Evolutionary conservation across 106 monocot species (phyloP).

Genomic region (Platanthera guangdongensis): DNA sequence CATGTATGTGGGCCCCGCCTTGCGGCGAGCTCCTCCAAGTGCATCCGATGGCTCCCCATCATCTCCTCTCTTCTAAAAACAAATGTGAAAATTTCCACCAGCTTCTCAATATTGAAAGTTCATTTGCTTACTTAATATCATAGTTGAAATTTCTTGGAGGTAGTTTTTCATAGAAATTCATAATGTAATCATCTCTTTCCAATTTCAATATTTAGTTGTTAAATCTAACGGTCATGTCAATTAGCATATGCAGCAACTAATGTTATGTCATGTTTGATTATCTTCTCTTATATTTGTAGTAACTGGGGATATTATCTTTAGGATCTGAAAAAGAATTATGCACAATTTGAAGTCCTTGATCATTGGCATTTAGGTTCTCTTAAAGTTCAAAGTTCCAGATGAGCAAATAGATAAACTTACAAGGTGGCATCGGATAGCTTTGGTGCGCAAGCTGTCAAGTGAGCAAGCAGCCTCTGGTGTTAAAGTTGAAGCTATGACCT

Average conservation of each 20-base stretch:
- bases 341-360: background rate
- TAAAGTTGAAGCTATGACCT: constrained; percentile 65
- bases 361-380: constrained; percentile 47
- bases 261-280: background rate
- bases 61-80: too few relatives aligned
- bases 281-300: background rate
- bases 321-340: background rate
- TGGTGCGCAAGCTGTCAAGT: constrained; percentile 92
- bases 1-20: too few relatives aligned
- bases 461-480: constrained; percentile 87
- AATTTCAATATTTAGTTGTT: background rate
- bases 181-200: background rate
- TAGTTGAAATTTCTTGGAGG: background rate
- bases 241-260: background rate
- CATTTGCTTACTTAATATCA: background rate
- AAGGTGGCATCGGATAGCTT: constrained; percentile 94
- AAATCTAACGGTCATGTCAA: background rate
- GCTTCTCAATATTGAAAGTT: background rate
- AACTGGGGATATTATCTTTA: background rate
- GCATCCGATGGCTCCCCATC: too few relatives aligned
- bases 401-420: constrained; percentile 88
- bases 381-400: constrained; percentile 78
- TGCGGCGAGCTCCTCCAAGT: too few relatives aligned
- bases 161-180: background rate
- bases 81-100: too few relatives aligned